These are phyloP conservation scores for Backusella morwellensis DNA, from an alignment of 192 early-diverging fungal species.

Conservation along the genomic window DNA sequence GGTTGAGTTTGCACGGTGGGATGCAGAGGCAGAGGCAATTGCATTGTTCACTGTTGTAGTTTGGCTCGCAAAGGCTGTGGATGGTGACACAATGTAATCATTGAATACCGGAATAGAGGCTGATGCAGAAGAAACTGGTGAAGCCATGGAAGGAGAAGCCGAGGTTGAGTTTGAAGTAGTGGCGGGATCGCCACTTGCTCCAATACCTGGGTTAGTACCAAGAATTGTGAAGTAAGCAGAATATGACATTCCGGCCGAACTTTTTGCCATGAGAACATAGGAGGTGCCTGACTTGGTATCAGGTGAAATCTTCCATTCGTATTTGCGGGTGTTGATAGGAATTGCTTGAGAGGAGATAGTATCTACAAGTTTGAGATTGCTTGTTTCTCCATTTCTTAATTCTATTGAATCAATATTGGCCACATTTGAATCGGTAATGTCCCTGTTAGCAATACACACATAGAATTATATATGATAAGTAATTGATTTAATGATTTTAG, in stretches of 20 bases:
- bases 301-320: background rate
- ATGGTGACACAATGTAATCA: background rate
- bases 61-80: background rate
- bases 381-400: background rate
- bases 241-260: background rate
- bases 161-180: background rate
- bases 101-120: background rate
- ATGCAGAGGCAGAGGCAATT: background rate
- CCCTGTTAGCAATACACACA: background rate
- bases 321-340: background rate
- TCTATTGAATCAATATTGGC: background rate
- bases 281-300: background rate
- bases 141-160: background rate
- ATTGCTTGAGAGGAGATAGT: background rate
- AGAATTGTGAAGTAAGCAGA: slow-evolving; percentile 13
- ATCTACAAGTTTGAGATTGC: background rate
- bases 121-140: background rate
- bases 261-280: background rate
- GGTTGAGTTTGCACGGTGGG: background rate
- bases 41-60: background rate
- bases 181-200: background rate
- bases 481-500: background rate
- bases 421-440: background rate
- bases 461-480: background rate
- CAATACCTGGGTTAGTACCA: background rate